phyloP scores from a whole-genome alignment of 1,139 yeast species.

The Yamadazyma spencermartinsiae region DNA sequence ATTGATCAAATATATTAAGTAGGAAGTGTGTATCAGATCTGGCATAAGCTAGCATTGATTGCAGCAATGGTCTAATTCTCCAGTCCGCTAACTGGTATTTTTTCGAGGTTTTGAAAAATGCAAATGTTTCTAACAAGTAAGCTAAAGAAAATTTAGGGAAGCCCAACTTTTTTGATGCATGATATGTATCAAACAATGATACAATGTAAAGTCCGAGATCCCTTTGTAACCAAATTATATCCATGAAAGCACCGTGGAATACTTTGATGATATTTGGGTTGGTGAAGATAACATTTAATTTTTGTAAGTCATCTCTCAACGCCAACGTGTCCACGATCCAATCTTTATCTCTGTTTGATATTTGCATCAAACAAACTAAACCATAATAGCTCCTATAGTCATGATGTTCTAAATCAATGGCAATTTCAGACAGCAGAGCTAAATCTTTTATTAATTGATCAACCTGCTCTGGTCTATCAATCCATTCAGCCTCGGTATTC shows the following conservation, averaged over 20 bases:
- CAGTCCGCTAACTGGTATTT: slow-evolving; percentile 97
- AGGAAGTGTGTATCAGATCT: slow-evolving; percentile 94
- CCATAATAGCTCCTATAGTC: slow-evolving; percentile 91
- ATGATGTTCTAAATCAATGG: slow-evolving; percentile 97
- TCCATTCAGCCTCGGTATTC: slow-evolving; percentile 64
- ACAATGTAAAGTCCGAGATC: slow-evolving; percentile 92
- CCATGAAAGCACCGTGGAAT: slow-evolving; percentile 96
- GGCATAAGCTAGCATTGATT: slow-evolving; percentile 82
- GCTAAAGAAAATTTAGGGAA: slow-evolving; percentile 85
- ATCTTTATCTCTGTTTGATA: slow-evolving; percentile 76
- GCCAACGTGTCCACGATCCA: slow-evolving; percentile 81
- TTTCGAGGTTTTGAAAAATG: slow-evolving; percentile 84
- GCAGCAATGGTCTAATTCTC: slow-evolving; percentile 85
- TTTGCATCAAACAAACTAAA: slow-evolving; percentile 90
- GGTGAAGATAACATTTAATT: slow-evolving; percentile 73
- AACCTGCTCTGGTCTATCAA: slow-evolving; percentile 58
- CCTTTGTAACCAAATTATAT: slow-evolving; percentile 94
- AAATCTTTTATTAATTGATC: slow-evolving; percentile 56
- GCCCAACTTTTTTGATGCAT: slow-evolving; percentile 78
- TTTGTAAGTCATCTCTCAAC: slow-evolving; percentile 68
- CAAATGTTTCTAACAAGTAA: slow-evolving; percentile 75
- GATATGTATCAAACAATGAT: slow-evolving; percentile 87
- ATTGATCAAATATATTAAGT: slow-evolving; percentile 73
- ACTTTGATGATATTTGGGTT: slow-evolving; percentile 82
- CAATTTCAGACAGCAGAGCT: slow-evolving; percentile 59